Evolutionary conservation across 306 rosid genomes (phyloP), one percentile per base, ranked within the genome.

Genomic region (Prunus dulcis): DNA sequence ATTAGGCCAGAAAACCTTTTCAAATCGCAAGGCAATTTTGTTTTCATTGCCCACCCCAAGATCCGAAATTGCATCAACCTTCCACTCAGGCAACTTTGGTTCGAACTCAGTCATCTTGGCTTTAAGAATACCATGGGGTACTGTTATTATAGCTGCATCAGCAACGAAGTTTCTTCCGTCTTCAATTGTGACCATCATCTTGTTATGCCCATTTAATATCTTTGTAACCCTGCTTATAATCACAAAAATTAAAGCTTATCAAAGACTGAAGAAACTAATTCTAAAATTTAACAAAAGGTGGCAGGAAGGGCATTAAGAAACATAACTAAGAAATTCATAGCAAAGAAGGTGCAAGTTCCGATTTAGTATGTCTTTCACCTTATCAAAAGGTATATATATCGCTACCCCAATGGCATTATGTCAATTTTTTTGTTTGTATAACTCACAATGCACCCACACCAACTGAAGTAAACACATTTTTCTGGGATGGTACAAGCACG

Each of bases 1-100:
- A 32, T 90, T 82, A 9, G 96, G 96, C 96, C 96, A 90, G 84
- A 90, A 90, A 71, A 87, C 90, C 46, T 64, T 76, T 69, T 87
- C 84, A 20, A 90, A 90, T 76, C 71, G 83, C 12, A 90, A 80
- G 38, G 93, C 96, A 64, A 90, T 76, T 80, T 90, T 90, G 71
- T 90, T 90, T 88, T 90, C 96, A 62, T 88, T 88, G 84, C 93
- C 96, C 73, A 90, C 90, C 55, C 96, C 96, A 76, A 90, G 88
- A 84, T 88, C 96, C 8, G 91, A 74, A 80, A 90, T 88, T 58
- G 96, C 96, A 3, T 84, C 76, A 66, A 86, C 78, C 78, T 90
- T 90, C 96, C 96, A 90, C 67, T 86, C 89, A 1, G 93, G 93
- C 57, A 90, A 82, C 56, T 82, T 82, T 13, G 96, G 96, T 73